Base-by-base conservation (phyloP, 768 basidiomycete genomes). In the Epithele typhae region DNA sequence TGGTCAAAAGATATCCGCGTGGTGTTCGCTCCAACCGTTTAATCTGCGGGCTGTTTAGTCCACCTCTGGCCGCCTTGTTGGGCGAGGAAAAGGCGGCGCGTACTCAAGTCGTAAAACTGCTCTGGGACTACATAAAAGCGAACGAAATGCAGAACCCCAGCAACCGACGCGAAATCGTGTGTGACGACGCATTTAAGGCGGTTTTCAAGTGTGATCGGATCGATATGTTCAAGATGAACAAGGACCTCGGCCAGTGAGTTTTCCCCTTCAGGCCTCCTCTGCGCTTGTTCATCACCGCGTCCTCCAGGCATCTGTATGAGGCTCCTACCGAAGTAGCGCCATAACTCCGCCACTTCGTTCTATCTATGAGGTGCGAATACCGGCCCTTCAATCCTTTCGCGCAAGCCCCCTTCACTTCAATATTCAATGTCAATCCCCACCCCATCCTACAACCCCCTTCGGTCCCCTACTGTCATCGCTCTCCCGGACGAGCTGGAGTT, bases 211-310 rank as follows among this genome's bases (percentile, higher is more conserved):
- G 78, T 11, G 87, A 91, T 53, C 87, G 81, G 63, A 79, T 96
- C 46, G 82, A 90, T 66, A 94, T 94, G 91, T 94, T 95, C 70
- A 81, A 74, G 55, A 95, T 95, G 92, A 95, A 94, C 75, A 92
- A 94, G 66, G 76, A 85, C 22, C 69, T 95, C 46, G 86, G 87
- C 61, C 72, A 83, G 86, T 92, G 45, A 48, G 78, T 69, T 25
- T 14, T 15, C 18, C 9, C 24, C 40, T 3, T 24, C 12, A 18
- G 5, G 9, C 17, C 39, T 32, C 9, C 34, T 2, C 19, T 7
- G 7, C 12, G 18, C 17, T 19, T 43, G 17, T 41, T 23, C 14
- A 40, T 40, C 25, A 35, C 19, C 23, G 3, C 43, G 11, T 25
- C 19, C n/a, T 19, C 10, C 22, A 58, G 59, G 14, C 57, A 61